A percentile compares a stretch with the other conserved stretches of the same genome.
These are phyloP conservation scores for Suillus weaverae DNA, from an alignment of 768 basidiomycete species.

Conservation along the genomic window DNA sequence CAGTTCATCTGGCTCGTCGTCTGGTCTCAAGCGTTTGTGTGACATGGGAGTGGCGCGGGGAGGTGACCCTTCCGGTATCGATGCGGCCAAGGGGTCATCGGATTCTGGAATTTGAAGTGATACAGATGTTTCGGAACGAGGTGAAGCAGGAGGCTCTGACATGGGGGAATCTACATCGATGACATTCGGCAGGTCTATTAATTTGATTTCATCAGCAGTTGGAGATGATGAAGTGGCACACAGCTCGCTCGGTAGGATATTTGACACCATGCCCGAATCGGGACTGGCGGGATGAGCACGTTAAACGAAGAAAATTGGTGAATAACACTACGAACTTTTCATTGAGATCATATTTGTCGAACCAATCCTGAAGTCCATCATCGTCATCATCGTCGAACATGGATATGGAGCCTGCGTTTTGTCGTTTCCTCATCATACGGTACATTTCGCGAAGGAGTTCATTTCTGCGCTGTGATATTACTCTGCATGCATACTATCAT, in stretches of 20 bases:
- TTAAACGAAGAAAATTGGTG: constrained; percentile 5
- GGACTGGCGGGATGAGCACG: constrained; percentile 30
- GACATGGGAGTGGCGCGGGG: constrained; percentile 18
- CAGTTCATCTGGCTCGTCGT: constrained; percentile 11
- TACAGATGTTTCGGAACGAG: constrained; percentile 24
- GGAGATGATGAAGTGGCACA: constrained; percentile 19
- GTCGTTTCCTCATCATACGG: constrained; percentile 57
- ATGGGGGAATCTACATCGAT: constrained; percentile 32
- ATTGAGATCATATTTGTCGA: constrained; percentile 55
- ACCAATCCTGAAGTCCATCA: constrained; percentile 46
- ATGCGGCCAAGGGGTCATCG: constrained; percentile 13
- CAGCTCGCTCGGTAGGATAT: constrained; percentile 36
- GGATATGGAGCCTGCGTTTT: constrained; percentile 43
- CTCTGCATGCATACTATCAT: constrained; percentile 37
- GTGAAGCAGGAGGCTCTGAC: constrained; percentile 34
- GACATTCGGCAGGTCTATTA: constrained; percentile 13
- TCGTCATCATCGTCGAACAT: constrained; percentile 38
- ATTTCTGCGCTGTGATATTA: constrained; percentile 65
- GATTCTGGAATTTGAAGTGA: constrained; percentile 28
- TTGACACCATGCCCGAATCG: constrained; percentile 41
- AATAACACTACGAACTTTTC: constrained; percentile 43
- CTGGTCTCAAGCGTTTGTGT: constrained; percentile 12
- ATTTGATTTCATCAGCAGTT: constrained; percentile 13
- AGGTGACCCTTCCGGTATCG: constrained; percentile 17
- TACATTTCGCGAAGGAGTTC: constrained; percentile 72